These are phyloP conservation scores for Aspergillus puulaauensis DNA, from an alignment of 2,329 filamentous ascomycete genomes.

Conservation along the genomic window DNA sequence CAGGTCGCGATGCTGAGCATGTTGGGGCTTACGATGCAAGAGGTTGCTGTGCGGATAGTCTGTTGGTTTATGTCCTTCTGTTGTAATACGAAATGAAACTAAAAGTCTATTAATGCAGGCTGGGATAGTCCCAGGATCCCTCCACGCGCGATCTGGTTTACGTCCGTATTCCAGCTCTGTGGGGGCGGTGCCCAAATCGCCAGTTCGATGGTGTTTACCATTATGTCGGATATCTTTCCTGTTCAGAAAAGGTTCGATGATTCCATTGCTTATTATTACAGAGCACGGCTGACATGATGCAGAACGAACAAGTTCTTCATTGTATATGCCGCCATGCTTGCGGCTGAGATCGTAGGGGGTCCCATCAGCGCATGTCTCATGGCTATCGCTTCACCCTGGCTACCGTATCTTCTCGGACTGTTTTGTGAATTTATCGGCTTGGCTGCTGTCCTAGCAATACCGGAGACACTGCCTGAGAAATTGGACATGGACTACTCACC, in stretches of 20 bases:
- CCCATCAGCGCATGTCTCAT: not conserved
- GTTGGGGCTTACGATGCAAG: not conserved
- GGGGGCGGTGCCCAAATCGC: not conserved
- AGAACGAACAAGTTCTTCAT: not conserved
- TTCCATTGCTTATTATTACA: accelerated
- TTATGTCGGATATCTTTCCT: not conserved
- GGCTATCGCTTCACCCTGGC: not conserved
- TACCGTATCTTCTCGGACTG: not conserved
- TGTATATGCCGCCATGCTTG: not conserved
- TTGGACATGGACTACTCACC: too few relatives aligned
- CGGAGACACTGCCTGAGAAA: too few relatives aligned
- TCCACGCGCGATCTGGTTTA: not conserved
- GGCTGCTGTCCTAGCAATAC: too few relatives aligned
- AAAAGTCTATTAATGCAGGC: too few relatives aligned
- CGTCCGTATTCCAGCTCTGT: not conserved
- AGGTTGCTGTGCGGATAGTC: not conserved
- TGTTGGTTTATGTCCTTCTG: not conserved
- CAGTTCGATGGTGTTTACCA: not conserved
- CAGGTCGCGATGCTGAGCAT: not conserved
- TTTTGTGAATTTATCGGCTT: not conserved
- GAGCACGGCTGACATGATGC: not conserved
- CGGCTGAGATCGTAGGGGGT: not conserved
- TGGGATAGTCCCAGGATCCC: too few relatives aligned
- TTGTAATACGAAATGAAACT: too few relatives aligned
- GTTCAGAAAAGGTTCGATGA: not conserved